Conservation (phyloP, 495 filamentous ascomycete species). For the Friedmanniomyces simplex region DNA sequence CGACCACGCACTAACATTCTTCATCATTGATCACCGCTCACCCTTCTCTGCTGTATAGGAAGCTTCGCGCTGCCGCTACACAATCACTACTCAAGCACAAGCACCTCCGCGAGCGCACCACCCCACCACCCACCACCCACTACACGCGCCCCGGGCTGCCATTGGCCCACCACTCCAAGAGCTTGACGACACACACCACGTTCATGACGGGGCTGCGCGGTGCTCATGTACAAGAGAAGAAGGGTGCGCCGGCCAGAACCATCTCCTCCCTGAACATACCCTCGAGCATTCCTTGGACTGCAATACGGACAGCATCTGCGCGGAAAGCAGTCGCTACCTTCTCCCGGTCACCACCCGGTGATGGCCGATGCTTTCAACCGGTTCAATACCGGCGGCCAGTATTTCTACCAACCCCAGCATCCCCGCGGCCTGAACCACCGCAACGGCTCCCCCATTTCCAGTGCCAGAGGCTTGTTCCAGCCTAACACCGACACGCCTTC, state of each 20-base stretch:
- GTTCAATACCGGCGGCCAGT: constrained; percentile 62
- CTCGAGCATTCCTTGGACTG: not conserved
- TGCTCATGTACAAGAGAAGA: constrained; percentile 33
- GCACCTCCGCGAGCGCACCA: not conserved
- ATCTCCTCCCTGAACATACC: constrained; percentile 20
- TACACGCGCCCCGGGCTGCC: not conserved
- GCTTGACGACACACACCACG: constrained; percentile 14
- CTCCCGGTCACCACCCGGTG: constrained; percentile 19
- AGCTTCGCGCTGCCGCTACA: not conserved
- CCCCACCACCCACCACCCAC: not conserved
- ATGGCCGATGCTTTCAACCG: constrained; percentile 81
- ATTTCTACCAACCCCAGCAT: constrained; percentile 47
- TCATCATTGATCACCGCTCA: not conserved
- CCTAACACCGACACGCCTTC: constrained; percentile 52
- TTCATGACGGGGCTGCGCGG: constrained; percentile 12
- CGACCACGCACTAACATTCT: not conserved
- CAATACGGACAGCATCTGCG: not conserved
- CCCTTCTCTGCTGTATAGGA: not conserved
- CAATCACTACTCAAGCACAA: not conserved
- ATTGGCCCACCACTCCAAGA: constrained; percentile 1
- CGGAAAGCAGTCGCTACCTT: not conserved
- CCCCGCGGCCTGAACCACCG: constrained; percentile 42
- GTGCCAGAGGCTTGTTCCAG: constrained; percentile 32
- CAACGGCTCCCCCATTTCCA: constrained; percentile 44
- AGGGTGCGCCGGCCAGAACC: constrained; percentile 25